Evolutionary conservation across 371 early-diverging fungal genomes (phyloP).

Genomic region (Thermomucor indicae-seudaticae): DNA sequence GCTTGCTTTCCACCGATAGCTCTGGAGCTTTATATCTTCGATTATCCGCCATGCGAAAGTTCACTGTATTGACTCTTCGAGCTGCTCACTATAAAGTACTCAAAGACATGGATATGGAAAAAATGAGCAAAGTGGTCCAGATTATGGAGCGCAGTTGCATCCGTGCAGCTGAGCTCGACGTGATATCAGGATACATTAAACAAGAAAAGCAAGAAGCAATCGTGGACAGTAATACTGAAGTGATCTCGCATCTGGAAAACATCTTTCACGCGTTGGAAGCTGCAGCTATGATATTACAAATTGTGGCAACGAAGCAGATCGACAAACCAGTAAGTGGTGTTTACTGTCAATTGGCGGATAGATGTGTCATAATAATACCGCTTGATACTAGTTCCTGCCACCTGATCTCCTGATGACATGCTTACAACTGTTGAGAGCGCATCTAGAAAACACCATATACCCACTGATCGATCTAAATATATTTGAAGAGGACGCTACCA

Average conservation of each 20-base stretch:
- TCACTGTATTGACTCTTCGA: constrained; percentile 1
- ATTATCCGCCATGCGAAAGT: neutral
- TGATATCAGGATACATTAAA: constrained; percentile 2
- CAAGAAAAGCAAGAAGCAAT: neutral
- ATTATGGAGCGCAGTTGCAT: neutral
- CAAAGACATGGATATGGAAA: constrained; percentile 1
- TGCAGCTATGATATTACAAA: constrained; percentile 21
- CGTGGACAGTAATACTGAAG: neutral
- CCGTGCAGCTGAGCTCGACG: neutral
- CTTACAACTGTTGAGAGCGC: constrained; percentile 23
- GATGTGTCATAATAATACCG: neutral
- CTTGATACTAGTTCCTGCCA: constrained; percentile 12
- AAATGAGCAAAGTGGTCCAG: constrained; percentile 4
- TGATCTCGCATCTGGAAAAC: neutral
- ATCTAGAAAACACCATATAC: constrained; percentile 33
- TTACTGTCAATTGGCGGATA: neutral
- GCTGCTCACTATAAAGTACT: constrained; percentile 2
- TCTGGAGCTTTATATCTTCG: no score
- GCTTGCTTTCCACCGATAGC: no score
- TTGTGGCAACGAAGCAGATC: constrained; percentile 21
- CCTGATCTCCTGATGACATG: constrained; percentile 23
- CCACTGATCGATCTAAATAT: constrained; percentile 29
- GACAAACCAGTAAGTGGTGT: constrained; percentile 18
- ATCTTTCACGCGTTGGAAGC: constrained; percentile 18
- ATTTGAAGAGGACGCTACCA: constrained; percentile 17